Base-by-base conservation (phyloP, 2,329 filamentous ascomycete genomes). In the Rutstroemia sp. region DNA sequence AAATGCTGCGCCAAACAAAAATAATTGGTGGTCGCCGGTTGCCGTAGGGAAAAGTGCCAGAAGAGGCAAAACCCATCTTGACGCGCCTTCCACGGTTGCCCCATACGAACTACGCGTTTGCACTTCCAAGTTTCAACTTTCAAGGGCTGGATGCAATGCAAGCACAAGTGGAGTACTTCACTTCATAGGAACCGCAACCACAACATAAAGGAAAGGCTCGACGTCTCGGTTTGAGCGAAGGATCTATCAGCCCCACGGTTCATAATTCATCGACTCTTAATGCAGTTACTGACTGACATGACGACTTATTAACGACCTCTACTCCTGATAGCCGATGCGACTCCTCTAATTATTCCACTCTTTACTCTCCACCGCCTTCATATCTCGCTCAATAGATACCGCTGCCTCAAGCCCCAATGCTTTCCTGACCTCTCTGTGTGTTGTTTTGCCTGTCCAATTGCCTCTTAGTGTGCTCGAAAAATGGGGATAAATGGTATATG, bases 401-500 rank as follows among this genome's bases (percentile, higher is more conserved):
- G 16, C 39, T 40, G 34, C 12, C 40, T 12, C 7, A 42, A 21
- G 45, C 30, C 30, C 25, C 40, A 45, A 56, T 56, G 53, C 9
- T 51, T 38, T 21, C 47, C 12, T 36, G 60, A 55, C 59, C 60
- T 60, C 53, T 57, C 59, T 56, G 60, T 55, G 59, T 17, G 52
- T 51, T 55, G 46, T 56, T 58, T 61, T 63, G 58, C 57, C 54
- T 58, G 55, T 65, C 57, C 58, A 51, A 45, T 52, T 45, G 45
- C 51, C 56, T 55, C 42, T 27, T 30, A 40, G 51, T 54, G 51
- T 48, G 60, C 38, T 58, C 57, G 56, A 63, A 34, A 53, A 49
- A 69, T 62, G 60, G 59, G 60, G 17, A 61, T 63, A 38, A 58
- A 54, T 48, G 60, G 60, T 61, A 57, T 42, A 25, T 39, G 44